These are phyloP conservation scores for Fallopia convolvulus DNA, from an alignment of 148 eudicot species.

Conservation along the genomic window DNA sequence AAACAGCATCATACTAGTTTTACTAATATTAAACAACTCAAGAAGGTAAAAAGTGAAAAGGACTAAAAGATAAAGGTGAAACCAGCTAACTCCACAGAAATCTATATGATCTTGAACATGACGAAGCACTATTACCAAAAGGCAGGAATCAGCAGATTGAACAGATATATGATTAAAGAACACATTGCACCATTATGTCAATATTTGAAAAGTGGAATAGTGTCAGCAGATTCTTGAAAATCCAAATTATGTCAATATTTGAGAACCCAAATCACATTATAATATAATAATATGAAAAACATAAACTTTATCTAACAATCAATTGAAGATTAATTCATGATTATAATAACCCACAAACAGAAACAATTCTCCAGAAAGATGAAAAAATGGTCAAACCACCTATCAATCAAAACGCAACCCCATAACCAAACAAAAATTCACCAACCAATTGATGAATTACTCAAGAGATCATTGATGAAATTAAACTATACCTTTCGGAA, in stretches of 20 bases:
- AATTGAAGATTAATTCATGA: not conserved
- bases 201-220: too few relatives aligned
- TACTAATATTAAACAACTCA: not conserved
- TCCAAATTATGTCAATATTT: not conserved
- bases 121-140: not conserved
- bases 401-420: not conserved
- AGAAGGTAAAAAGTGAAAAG: too few relatives aligned
- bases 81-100: not conserved
- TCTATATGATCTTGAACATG: not conserved
- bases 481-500: conserved; percentile 51
- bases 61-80: not conserved
- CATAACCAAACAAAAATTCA: not conserved
- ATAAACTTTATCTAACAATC: not conserved
- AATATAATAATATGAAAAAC: not conserved
- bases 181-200: not conserved
- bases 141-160: not conserved
- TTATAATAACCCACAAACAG: not conserved
- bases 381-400: not conserved
- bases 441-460: not conserved
- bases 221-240: not conserved
- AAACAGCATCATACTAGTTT: too few relatives aligned
- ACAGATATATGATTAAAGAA: not conserved
- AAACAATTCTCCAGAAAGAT: not conserved
- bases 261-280: not conserved
- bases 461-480: not conserved